These are phyloP conservation scores for Neolecta irregularis DNA, from an alignment of 1,139 yeast species.

Conservation along the genomic window DNA sequence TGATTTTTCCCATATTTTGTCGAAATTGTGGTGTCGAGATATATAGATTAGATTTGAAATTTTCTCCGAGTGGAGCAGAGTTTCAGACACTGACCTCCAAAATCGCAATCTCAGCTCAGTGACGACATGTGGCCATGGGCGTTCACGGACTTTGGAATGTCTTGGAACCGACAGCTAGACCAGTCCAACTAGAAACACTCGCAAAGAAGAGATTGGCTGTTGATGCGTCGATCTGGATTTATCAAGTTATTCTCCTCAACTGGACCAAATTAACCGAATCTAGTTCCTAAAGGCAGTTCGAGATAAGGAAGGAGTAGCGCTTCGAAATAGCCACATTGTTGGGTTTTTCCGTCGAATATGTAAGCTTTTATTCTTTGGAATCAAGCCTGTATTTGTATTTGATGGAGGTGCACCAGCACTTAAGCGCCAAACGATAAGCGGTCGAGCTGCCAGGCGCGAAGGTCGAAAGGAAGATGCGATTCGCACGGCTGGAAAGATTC, in stretches of 20 bases:
- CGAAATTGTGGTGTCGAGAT: neutral
- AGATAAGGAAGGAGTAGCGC: conserved; percentile 64
- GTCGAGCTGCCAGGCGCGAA: conserved; percentile 48
- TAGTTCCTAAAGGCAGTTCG: conserved; percentile 78
- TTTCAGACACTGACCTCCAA: too few species aligned
- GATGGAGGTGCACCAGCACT: conserved; percentile 93
- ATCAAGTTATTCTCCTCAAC: conserved; percentile 33
- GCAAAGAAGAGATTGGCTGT: conserved; percentile 67
- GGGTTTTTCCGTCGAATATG: conserved; percentile 93
- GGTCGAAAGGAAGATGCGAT: conserved; percentile 58
- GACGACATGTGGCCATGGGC: too few species aligned
- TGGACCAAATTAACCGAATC: neutral
- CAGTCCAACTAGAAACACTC: conserved; percentile 68
- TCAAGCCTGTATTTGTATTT: conserved; percentile 84
- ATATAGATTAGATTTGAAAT: neutral
- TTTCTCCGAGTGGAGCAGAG: too few species aligned
- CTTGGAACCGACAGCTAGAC: conserved; percentile 76
- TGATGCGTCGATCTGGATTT: conserved; percentile 98
- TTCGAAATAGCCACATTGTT: conserved; percentile 70
- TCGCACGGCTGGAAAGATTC: conserved; percentile 61
- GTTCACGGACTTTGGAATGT: conserved; percentile 92
- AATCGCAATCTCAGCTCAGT: too few species aligned
- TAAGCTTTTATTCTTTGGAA: conserved; percentile 75
- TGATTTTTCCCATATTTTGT: conserved; percentile 11
- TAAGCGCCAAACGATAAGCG: conserved; percentile 65